These are phyloP conservation scores for Puccinia novopanici DNA, from an alignment of 1,284 basidiomycete species.

Conservation along the genomic window DNA sequence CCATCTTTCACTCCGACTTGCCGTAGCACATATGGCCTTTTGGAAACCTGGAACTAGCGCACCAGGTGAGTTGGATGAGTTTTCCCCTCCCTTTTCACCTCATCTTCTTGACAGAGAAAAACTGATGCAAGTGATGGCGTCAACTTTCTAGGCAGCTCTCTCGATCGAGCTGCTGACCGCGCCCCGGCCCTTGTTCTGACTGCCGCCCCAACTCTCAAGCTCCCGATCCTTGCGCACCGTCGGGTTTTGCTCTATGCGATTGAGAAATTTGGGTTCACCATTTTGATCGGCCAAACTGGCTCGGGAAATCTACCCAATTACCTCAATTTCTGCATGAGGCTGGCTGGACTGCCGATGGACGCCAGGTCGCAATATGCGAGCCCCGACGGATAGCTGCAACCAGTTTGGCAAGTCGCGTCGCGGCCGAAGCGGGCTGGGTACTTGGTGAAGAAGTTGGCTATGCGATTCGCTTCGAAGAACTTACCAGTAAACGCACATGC, in stretches of 20 bases:
- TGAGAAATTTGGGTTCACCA: conserved; percentile 49
- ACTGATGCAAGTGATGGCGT: not conserved
- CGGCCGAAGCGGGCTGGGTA: conserved; percentile 59
- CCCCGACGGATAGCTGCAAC: conserved; percentile 58
- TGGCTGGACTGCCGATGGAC: conserved; percentile 61
- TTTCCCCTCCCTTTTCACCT: not conserved
- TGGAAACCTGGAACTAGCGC: conserved; percentile 72
- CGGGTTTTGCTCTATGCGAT: conserved; percentile 51
- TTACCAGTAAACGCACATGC: conserved; percentile 57
- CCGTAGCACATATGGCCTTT: conserved; percentile 57
- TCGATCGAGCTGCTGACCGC: conserved; percentile 77
- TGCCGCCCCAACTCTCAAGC: conserved; percentile 59
- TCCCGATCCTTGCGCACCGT: conserved; percentile 62
- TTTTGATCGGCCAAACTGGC: conserved; percentile 84
- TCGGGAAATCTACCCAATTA: conserved; percentile 97
- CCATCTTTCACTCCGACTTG: conserved; percentile 5
- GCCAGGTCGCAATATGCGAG: conserved; percentile 59
- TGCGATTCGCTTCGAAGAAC: conserved; percentile 60
- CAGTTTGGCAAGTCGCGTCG: conserved; percentile 59
- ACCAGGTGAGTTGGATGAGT: conserved; percentile 66
- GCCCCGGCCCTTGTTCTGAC: conserved; percentile 72
- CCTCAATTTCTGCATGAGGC: conserved; percentile 90
- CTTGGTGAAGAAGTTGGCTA: conserved; percentile 77
- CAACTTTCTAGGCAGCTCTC: conserved; percentile 65
- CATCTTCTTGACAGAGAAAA: conserved; percentile 8